A percentile compares a stretch with the other conserved stretches of the same genome.
These are phyloP conservation scores for Periglandula ipomoeae DNA, from an alignment of 2,329 filamentous ascomycete genomes.

Conservation along the genomic window DNA sequence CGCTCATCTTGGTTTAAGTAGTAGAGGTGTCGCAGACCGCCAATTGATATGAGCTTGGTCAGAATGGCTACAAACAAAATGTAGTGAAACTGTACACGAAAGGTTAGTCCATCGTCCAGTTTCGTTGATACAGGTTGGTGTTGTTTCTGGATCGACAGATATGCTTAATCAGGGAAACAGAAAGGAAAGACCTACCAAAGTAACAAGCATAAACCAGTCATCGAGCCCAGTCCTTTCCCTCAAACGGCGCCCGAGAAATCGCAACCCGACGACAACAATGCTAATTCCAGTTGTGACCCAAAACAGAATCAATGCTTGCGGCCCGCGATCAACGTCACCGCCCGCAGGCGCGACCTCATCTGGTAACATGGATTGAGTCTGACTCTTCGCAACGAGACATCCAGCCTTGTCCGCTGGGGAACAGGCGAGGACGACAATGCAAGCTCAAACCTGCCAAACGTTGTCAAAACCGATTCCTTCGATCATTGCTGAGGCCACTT, in stretches of 20 bases:
- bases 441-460: background rate
- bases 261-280: conserved; percentile 2
- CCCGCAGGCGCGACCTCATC: background rate
- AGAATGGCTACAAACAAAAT: background rate
- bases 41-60: background rate
- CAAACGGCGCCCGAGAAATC: conserved; percentile 5
- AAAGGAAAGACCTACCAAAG: conserved; percentile 1
- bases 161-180: background rate
- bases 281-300: conserved; percentile 1
- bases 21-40: conserved; percentile 1
- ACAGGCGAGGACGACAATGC: background rate
- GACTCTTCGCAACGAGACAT: background rate
- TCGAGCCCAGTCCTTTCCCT: background rate
- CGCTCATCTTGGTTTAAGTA: background rate
- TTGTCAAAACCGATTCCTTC: background rate
- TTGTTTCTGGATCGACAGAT: background rate
- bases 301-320: background rate
- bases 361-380: background rate
- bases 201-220: conserved; percentile 7
- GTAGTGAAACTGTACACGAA: background rate
- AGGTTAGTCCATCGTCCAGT: background rate
- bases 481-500: background rate
- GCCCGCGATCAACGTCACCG: conserved; percentile 4
- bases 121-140: too few relatives aligned
- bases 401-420: background rate